These are phyloP conservation scores for Mayamaea pseudoterrestris DNA, from an alignment of 108 stramenopile species.

Conservation along the genomic window DNA sequence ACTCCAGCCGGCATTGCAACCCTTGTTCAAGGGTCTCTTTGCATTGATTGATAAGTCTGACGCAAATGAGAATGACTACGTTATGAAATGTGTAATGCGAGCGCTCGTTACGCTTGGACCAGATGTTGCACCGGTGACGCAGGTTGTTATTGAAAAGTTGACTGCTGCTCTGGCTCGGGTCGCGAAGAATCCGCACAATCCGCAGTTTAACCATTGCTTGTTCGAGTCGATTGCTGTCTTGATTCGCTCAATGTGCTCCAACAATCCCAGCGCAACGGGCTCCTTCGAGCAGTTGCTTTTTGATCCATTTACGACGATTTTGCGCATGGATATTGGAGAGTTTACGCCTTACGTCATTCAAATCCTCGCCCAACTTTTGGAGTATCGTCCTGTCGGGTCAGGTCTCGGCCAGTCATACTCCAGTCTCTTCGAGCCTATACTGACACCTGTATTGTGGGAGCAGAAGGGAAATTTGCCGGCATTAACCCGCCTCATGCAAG, in stretches of 20 bases:
- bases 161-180: conserved; percentile 69
- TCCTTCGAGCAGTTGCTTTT: conserved; percentile 85
- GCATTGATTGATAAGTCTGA: conserved; percentile 72
- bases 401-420: conserved; percentile 74
- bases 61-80: conserved; percentile 91
- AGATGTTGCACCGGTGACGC: conserved; percentile 71
- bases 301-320: conserved; percentile 82
- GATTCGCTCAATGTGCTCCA: conserved; percentile 62
- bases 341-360: conserved; percentile 98
- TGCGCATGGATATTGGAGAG: conserved; percentile 89
- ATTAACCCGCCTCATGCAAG: conserved; percentile 74
- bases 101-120: conserved; percentile 61
- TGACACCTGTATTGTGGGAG: conserved; percentile 86
- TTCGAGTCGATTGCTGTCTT: conserved; percentile 95
- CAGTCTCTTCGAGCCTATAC: conserved; percentile 70
- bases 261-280: conserved; percentile 41
- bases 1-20: conserved; percentile 65
- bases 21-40: conserved; percentile 82
- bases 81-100: conserved; percentile 97
- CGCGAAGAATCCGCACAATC: conserved; percentile 92
- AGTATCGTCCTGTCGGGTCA: conserved; percentile 54
- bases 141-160: conserved; percentile 75
- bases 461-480: conserved; percentile 90
- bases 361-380: conserved; percentile 88
- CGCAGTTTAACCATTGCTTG: conserved; percentile 94